Base-by-base conservation (phyloP, 2,329 filamentous ascomycete genomes). In the Gremmenia infestans region DNA sequence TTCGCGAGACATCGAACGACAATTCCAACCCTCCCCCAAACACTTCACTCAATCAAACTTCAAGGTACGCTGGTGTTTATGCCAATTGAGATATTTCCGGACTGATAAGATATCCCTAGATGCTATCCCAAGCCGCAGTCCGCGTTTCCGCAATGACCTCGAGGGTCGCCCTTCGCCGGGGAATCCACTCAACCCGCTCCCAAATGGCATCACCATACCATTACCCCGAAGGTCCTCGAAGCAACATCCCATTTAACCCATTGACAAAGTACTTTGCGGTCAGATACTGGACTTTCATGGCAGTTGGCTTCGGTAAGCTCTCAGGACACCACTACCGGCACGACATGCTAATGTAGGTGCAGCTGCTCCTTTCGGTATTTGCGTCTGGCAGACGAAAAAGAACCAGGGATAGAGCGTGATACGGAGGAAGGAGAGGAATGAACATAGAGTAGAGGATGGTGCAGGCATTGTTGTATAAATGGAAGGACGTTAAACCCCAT, bases 211-310 rank as follows among this genome's bases (percentile, higher is more conserved):
- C 90, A 73, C 92, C 92, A 63, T 97, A 96, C 87, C 94, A 99
- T 82, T 99, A 99, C 81, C 88, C 93, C 68, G 93, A 97, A 81
- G 94, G 93, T 64, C 89, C 93, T 71, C 88, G 91, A 77, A 87
- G 82, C 81, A 97, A 97, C 83, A 78, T 99, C 65, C 94, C 94
- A 65, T 99, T 99, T 86, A 96, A 99, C 82, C 89, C 94, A 66
- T 81, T 90, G 78, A 93, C 86, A 72, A 89, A 86, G 78, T 88
- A 81, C 78, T 99, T 99, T 74, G 83, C 79, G 65, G 61, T 90
- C 67, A 82, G 87, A 76, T 99, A 88, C 86, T 95, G 91, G 88
- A 72, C 72, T 62, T 94, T 89, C 79, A 86, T 86, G 81, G 54
- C 59, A 57, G 59, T 67, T 52, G 68, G 68, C 60, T 69, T 69